These are phyloP conservation scores for Lactifluus volemus DNA, from an alignment of 768 basidiomycete species.

Conservation along the genomic window DNA sequence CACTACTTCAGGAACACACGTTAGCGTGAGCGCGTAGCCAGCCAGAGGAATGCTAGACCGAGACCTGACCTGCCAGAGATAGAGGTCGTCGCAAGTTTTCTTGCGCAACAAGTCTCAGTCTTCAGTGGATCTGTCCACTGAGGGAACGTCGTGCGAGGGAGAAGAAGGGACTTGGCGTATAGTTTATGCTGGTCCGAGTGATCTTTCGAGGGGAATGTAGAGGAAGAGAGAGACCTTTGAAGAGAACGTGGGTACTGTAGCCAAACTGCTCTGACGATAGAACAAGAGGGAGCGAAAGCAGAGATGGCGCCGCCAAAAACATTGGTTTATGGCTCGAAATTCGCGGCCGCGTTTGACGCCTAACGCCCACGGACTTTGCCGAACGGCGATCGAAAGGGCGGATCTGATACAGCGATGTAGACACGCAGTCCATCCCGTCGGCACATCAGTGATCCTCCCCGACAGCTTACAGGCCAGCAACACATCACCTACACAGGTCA, in stretches of 20 bases:
- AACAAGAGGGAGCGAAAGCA: neutral
- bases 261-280: neutral
- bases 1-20: slow-evolving; percentile 34
- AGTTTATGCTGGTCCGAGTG: slow-evolving; percentile 24
- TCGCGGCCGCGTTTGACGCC: too few relatives aligned
- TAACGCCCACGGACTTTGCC: too few relatives aligned
- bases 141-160: slow-evolving; percentile 78
- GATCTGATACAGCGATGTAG: too few relatives aligned
- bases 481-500: too few relatives aligned
- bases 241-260: neutral
- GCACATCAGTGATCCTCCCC: too few relatives aligned
- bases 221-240: neutral
- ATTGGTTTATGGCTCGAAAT: neutral
- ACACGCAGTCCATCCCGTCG: too few relatives aligned
- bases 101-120: slow-evolving; percentile 49
- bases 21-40: neutral
- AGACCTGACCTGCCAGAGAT: slow-evolving; percentile 63
- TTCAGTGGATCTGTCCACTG: slow-evolving; percentile 59
- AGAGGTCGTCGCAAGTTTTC: slow-evolving; percentile 66
- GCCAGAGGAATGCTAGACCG: neutral
- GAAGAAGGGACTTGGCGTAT: slow-evolving; percentile 56
- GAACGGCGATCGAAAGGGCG: too few relatives aligned
- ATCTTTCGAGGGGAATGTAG: neutral
- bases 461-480: too few relatives aligned
- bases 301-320: neutral